Conservation (phyloP, 495 filamentous ascomycete genomes). For the Daldinia bambusicola region DNA sequence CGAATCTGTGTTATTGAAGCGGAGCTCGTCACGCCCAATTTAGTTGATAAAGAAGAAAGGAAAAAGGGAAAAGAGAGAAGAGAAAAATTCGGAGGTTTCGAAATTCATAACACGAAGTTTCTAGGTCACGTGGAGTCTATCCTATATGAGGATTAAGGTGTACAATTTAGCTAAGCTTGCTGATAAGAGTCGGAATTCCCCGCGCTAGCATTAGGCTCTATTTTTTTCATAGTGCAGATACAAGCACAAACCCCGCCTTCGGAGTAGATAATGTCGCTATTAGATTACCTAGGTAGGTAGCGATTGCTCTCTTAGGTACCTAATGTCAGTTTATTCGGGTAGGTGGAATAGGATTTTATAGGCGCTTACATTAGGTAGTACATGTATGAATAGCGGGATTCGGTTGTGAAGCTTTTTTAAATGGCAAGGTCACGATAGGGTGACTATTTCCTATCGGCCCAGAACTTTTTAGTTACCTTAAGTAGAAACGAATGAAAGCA, state of each 20-base stretch:
- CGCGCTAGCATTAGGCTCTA: constrained; percentile 20
- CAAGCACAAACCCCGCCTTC: constrained; percentile 35
- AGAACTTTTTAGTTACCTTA: constrained; percentile 11
- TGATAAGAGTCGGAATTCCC: constrained; percentile 13
- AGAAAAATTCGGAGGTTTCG: constrained; percentile 22
- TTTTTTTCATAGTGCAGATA: too few relatives aligned
- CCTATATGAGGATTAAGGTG: constrained; percentile 15
- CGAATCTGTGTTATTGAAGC: constrained; percentile 54
- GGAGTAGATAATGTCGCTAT: constrained; percentile 20
- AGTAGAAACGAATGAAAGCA: background rate
- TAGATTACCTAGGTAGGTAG: too few relatives aligned
- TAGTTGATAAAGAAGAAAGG: constrained; percentile 65
- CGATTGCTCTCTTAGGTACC: too few relatives aligned
- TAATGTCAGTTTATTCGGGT: background rate
- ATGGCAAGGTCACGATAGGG: constrained; percentile 41
- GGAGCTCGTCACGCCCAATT: constrained; percentile 66
- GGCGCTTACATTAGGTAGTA: background rate
- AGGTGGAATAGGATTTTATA: too few relatives aligned
- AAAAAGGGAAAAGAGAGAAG: constrained; percentile 37
- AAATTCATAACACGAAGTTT: constrained; percentile 5
- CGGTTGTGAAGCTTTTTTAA: constrained; percentile 27
- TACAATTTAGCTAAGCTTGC: background rate
- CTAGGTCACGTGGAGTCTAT: constrained; percentile 31
- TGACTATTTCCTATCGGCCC: constrained; percentile 30
- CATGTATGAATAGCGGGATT: background rate